These are phyloP conservation scores for Talinum fruticosum DNA, from an alignment of 148 eudicot genomes.

Conservation along the genomic window DNA sequence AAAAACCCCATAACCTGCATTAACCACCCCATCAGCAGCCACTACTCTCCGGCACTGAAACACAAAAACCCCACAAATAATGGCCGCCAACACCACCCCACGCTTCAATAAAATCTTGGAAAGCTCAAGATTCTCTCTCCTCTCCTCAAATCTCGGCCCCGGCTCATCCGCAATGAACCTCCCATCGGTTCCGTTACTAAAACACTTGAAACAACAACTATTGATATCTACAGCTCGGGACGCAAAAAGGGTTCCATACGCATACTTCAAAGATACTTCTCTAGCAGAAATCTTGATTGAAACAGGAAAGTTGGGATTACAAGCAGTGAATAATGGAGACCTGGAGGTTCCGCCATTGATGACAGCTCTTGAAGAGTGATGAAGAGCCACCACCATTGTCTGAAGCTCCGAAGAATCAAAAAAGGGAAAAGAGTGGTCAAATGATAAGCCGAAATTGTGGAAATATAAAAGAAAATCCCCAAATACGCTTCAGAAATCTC, in stretches of 20 bases:
- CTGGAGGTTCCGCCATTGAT: conserved; percentile 18
- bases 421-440: neutral
- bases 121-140: conserved; percentile 22
- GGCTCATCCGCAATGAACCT: conserved; percentile 16
- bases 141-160: conserved; percentile 9
- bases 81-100: conserved; percentile 45
- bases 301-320: conserved; percentile 19
- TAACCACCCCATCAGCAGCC: conserved; percentile 51
- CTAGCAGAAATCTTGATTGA: conserved; percentile 19
- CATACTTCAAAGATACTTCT: conserved; percentile 15
- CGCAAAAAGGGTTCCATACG: conserved; percentile 18
- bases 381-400: conserved; percentile 18
- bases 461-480: conserved; percentile 4
- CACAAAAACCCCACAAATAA: conserved; percentile 51
- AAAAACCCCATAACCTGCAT: conserved; percentile 48
- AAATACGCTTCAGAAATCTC: conserved; percentile 16
- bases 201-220: conserved; percentile 32
- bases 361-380: conserved; percentile 24
- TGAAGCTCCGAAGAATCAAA: neutral
- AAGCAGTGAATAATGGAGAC: conserved; percentile 15
- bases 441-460: conserved; percentile 8
- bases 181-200: conserved; percentile 18
- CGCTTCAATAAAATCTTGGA: conserved; percentile 39
- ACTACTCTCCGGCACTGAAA: conserved; percentile 49
- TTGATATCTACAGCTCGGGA: conserved; percentile 4